Percentiles rank a stretch among this genome's conserved stretches.
Conservation (phyloP, 2,329 filamentous ascomycete species). For the Ascochyta koolunga region DNA sequence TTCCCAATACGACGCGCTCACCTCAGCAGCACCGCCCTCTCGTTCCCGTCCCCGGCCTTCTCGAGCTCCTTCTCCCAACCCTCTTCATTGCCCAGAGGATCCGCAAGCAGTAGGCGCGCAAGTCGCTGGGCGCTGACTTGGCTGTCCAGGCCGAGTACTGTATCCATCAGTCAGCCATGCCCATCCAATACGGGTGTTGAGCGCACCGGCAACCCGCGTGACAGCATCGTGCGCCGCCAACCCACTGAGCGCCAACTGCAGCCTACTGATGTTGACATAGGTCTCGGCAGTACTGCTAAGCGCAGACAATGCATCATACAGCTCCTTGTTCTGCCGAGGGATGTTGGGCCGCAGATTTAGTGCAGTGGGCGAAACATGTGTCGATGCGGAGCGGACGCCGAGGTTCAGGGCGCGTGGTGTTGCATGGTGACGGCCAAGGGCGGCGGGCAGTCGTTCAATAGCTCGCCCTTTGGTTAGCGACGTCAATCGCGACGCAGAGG, state of each 20-base stretch:
- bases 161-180: conserved; percentile 25
- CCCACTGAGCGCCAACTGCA: conserved; percentile 74
- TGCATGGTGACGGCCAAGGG: conserved; percentile 38
- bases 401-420: conserved; percentile 20
- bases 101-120: conserved; percentile 64
- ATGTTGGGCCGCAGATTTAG: conserved; percentile 61
- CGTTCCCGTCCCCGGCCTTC: conserved; percentile 36
- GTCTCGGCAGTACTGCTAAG: conserved; percentile 67
- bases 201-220: conserved; percentile 61
- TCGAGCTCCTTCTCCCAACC: conserved; percentile 53
- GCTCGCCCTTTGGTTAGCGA: conserved; percentile 31
- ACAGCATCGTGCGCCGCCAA: conserved; percentile 61
- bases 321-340: conserved; percentile 59
- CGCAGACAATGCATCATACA: conserved; percentile 64
- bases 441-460: conserved; percentile 33
- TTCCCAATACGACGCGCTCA: conserved; percentile 23
- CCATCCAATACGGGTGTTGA: conserved; percentile 17
- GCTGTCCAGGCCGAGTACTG: conserved; percentile 59
- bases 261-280: conserved; percentile 69
- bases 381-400: conserved; percentile 44
- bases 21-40: conserved; percentile 50
- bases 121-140: conserved; percentile 66
- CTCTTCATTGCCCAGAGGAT: conserved; percentile 51
- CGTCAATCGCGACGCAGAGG: conserved; percentile 42
- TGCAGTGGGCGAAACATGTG: conserved; percentile 58